These are phyloP conservation scores for Sphaceloma murrayae DNA, from an alignment of 2,329 filamentous ascomycete species.

Conservation along the genomic window DNA sequence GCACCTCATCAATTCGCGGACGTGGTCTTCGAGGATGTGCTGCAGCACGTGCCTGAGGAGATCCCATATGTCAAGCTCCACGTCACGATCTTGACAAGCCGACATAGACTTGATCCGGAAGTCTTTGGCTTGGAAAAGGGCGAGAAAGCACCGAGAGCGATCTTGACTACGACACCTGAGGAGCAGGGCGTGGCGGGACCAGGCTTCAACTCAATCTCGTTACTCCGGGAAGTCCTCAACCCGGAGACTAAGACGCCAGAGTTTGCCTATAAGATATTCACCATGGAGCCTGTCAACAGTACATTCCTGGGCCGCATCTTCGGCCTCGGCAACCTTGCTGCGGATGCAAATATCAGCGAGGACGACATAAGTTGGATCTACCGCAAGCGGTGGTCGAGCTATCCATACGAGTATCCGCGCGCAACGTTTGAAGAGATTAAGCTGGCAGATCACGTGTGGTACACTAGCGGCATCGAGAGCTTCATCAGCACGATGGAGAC, in stretches of 20 bases:
- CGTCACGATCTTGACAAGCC: conserved; percentile 80
- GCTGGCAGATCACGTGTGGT: conserved; percentile 58
- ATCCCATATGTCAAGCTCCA: conserved; percentile 83
- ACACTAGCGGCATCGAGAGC: conserved; percentile 65
- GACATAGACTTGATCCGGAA: conserved; percentile 56
- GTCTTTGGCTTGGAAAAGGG: conserved; percentile 60
- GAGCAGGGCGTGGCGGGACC: conserved; percentile 60
- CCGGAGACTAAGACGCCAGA: conserved; percentile 31
- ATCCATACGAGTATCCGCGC: conserved; percentile 74
- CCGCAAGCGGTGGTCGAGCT: conserved; percentile 70
- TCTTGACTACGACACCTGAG: conserved; percentile 71
- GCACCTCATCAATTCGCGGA: conserved; percentile 72
- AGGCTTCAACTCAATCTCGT: conserved; percentile 79
- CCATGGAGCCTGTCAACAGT: conserved; percentile 40
- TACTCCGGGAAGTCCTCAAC: conserved; percentile 55
- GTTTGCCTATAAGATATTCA: conserved; percentile 60
- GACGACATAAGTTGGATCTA: conserved; percentile 63
- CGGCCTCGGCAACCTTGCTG: conserved; percentile 30
- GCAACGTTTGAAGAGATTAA: conserved; percentile 77
- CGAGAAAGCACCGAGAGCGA: conserved; percentile 56
- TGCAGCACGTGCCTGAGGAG: conserved; percentile 51
- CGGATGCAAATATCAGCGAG: conserved; percentile 27
- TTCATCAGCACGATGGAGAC: conserved; percentile 99
- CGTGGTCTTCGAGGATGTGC: conserved; percentile 43
- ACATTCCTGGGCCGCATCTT: conserved; percentile 43